These are phyloP conservation scores for Lathyrus oleraceus DNA, from an alignment of 306 rosid species.

Conservation along the genomic window DNA sequence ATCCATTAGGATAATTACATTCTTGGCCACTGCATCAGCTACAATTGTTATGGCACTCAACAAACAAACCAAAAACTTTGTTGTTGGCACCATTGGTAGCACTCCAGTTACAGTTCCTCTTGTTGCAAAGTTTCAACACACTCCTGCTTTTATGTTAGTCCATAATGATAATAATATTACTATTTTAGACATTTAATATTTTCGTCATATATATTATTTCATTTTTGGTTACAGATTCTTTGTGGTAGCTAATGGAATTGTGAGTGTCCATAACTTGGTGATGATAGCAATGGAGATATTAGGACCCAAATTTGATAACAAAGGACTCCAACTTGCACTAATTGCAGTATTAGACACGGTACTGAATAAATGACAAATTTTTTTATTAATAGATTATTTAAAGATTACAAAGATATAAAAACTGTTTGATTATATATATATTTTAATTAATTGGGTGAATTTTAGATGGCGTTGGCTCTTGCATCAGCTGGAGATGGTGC, in stretches of 20 bases:
- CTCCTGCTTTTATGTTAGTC: constrained; percentile 82
- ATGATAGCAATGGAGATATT: constrained; percentile 52
- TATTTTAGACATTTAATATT: neutral
- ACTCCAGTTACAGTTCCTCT: constrained; percentile 47
- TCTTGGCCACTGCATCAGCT: constrained; percentile 67
- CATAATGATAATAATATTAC: neutral
- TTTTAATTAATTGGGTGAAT: constrained; percentile 29
- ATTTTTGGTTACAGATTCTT: constrained; percentile 60
- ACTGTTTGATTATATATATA: neutral
- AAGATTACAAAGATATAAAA: constrained; percentile 16
- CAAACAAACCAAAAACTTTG: constrained; percentile 62
- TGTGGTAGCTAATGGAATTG: constrained; percentile 67
- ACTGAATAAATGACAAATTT: neutral
- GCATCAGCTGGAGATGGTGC: constrained; percentile 73
- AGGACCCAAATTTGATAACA: constrained; percentile 48
- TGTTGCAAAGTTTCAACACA: constrained; percentile 68
- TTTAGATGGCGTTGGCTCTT: constrained; percentile 46
- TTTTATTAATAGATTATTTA: neutral
- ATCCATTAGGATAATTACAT: constrained; percentile 51
- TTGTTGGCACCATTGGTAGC: constrained; percentile 80
- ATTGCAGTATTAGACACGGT: constrained; percentile 81
- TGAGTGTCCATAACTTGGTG: constrained; percentile 62
- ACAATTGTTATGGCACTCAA: constrained; percentile 75
- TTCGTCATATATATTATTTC: neutral
- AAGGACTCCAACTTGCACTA: constrained; percentile 57